These are phyloP conservation scores for Pseudocercospora vitis DNA, from an alignment of 2,329 filamentous ascomycete species.

Conservation along the genomic window DNA sequence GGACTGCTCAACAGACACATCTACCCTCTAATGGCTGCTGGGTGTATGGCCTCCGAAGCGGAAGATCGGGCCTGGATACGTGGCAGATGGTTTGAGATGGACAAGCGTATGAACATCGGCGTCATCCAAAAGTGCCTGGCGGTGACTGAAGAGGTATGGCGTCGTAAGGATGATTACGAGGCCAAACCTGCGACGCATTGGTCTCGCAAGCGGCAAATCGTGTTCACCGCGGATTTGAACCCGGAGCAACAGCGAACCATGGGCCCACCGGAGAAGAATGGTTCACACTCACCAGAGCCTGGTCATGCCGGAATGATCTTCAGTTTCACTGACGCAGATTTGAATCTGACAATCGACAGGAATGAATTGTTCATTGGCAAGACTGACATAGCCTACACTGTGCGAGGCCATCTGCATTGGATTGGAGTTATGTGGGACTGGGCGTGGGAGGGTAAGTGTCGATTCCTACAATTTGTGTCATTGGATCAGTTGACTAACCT, in stretches of 20 bases:
- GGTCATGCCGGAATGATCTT: slow-evolving; percentile 38
- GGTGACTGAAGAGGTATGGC: slow-evolving; percentile 67
- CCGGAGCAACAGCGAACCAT: neutral
- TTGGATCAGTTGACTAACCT: slow-evolving; percentile 9
- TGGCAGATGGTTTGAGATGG: slow-evolving; percentile 62
- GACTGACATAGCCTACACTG: slow-evolving; percentile 55
- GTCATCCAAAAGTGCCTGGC: slow-evolving; percentile 66
- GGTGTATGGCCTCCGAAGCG: slow-evolving; percentile 60
- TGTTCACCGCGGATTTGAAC: slow-evolving; percentile 40
- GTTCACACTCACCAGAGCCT: slow-evolving; percentile 26
- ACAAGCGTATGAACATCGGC: slow-evolving; percentile 63
- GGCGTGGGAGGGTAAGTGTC: slow-evolving; percentile 65
- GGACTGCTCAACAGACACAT: slow-evolving; percentile 68
- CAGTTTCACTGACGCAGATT: slow-evolving; percentile 28
- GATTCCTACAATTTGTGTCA: slow-evolving; percentile 15
- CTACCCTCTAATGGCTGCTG: slow-evolving; percentile 67
- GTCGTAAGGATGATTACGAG: slow-evolving; percentile 57
- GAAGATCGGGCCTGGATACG: slow-evolving; percentile 66
- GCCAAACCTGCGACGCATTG: no score
- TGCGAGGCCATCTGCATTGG: slow-evolving; percentile 68
- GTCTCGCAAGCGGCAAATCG: slow-evolving; percentile 33
- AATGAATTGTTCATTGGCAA: slow-evolving; percentile 14
- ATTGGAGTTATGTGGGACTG: slow-evolving; percentile 70
- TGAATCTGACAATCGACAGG: slow-evolving; percentile 9
- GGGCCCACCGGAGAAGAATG: slow-evolving; percentile 23